Evolutionary conservation across 1,284 basidiomycete species (phyloP).

Genomic region (Lentinula novae-zelandiae): DNA sequence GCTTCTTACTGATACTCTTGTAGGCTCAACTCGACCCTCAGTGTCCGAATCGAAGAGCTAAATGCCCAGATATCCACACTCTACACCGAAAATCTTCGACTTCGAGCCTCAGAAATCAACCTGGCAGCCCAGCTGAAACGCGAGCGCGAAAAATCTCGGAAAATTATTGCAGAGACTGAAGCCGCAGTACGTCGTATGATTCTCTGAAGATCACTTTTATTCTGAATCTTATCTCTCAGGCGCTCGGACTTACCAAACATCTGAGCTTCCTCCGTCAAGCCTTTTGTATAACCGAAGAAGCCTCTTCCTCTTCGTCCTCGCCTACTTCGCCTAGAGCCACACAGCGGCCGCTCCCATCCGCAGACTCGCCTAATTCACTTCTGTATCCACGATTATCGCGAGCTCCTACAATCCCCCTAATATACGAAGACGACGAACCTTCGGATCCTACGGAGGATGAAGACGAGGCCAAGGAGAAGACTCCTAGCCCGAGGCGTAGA

Average conservation of each 20-base stretch:
- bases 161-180: constrained; percentile 68
- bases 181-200: constrained; percentile 51
- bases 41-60: constrained; percentile 77
- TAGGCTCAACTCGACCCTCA: constrained; percentile 80
- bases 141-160: constrained; percentile 71
- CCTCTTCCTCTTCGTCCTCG: constrained; percentile 35
- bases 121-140: constrained; percentile 70
- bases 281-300: constrained; percentile 13
- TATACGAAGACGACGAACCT: constrained; percentile 65
- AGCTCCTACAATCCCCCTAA: constrained; percentile 61
- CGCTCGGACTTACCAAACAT: constrained; percentile 58
- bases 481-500: constrained; percentile 33
- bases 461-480: constrained; percentile 31
- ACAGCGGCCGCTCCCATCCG: constrained; percentile 30
- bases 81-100: constrained; percentile 74
- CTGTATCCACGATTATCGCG: constrained; percentile 57
- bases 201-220: not conserved
- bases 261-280: constrained; percentile 56
- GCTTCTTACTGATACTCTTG: not conserved
- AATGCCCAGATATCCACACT: constrained; percentile 75
- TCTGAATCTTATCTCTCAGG: constrained; percentile 11
- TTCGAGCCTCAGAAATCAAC: constrained; percentile 75
- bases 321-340: constrained; percentile 44
- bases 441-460: constrained; percentile 39
- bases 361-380: constrained; percentile 42